A percentile compares a stretch with the other conserved stretches of the same genome.
These are phyloP conservation scores for Monosporascus sp. DNA, from an alignment of 2,329 filamentous ascomycete species.

Conservation along the genomic window DNA sequence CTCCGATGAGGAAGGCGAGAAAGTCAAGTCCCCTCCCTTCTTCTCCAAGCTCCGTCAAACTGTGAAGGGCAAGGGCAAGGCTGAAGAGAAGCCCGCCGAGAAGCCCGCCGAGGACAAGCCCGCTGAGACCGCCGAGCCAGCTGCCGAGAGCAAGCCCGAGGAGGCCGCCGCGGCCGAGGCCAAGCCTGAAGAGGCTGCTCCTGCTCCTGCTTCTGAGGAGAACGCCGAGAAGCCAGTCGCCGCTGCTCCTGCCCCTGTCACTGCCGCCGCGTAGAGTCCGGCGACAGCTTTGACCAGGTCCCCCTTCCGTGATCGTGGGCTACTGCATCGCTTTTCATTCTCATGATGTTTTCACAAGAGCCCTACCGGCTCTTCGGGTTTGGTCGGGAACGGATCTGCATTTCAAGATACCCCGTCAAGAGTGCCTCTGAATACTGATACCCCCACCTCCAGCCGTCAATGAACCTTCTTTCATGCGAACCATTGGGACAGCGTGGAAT, in stretches of 20 bases:
- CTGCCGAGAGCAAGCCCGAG: slow-evolving; percentile 17
- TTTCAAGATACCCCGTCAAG: slow-evolving; percentile 33
- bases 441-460: slow-evolving; percentile 21
- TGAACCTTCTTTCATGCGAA: slow-evolving; percentile 15
- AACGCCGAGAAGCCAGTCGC: slow-evolving; percentile 22
- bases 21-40: slow-evolving; percentile 46
- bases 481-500: slow-evolving; percentile 15
- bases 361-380: slow-evolving; percentile 25
- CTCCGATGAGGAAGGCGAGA: slow-evolving; percentile 60
- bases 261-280: slow-evolving; percentile 28
- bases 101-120: slow-evolving; percentile 22
- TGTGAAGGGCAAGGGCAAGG: slow-evolving; percentile 29
- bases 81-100: slow-evolving; percentile 14
- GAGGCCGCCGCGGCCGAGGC: slow-evolving; percentile 13
- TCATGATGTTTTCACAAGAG: slow-evolving; percentile 27
- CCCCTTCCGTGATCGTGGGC: slow-evolving; percentile 7
- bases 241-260: slow-evolving; percentile 24
- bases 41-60: slow-evolving; percentile 54
- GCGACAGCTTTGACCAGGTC: background rate
- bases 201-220: slow-evolving; percentile 12
- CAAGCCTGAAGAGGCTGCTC: slow-evolving; percentile 7
- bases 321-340: slow-evolving; percentile 1
- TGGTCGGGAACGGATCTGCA: slow-evolving; percentile 33
- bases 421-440: slow-evolving; percentile 31
- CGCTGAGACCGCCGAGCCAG: slow-evolving; percentile 15